Base-by-base conservation (phyloP, 2,329 filamentous ascomycete species). In the Dactylellina haptotyla region DNA sequence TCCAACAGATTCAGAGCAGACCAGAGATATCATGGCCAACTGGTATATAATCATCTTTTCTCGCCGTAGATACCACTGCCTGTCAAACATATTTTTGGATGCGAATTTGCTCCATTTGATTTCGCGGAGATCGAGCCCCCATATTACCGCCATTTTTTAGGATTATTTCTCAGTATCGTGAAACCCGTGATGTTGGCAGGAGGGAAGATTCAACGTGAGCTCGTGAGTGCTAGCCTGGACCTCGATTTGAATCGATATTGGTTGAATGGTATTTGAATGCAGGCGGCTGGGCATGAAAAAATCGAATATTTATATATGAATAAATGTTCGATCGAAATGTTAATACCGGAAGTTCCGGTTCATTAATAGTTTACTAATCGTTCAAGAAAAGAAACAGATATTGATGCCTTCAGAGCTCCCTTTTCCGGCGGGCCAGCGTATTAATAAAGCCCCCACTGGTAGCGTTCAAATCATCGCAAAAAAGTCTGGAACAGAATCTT, bases 21-120 rank as follows among this genome's bases (percentile, higher is more conserved):
- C 84, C 75, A 84, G 85, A 72, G 84, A 81, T 54, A 87, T 86
- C 84, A 87, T 85, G 73, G 86, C 85, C 64, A 84, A 80, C 78
- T 87, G 86, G 77, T 88, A 88, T 64, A 87, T 83, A 72, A 86
- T 83, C 81, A 88, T 87, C 76, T 86, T 87, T 6, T 84, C 85
- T 18, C 84, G 82, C 45, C 86, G 84, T 2, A 86, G 79, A 78
- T 87, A 85, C 76, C 86, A 87, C 10, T 81, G 80, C 30, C 80
- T 83, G 75, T 84, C 85, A 80, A 85, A 87, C 85, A 87, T 87
- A 78, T 87, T 83, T n/a, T 81, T 82, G 72, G 80, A 82, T 73
- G 84, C 84, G 82, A 87, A 87, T 77, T 86, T 87, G 71, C 79
- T 79, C 85, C 85, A 87, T 81, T 85, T 82, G 77, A 87, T 85